These are phyloP conservation scores for Viola odorata DNA, from an alignment of 345 rosid genomes.

Conservation along the genomic window DNA sequence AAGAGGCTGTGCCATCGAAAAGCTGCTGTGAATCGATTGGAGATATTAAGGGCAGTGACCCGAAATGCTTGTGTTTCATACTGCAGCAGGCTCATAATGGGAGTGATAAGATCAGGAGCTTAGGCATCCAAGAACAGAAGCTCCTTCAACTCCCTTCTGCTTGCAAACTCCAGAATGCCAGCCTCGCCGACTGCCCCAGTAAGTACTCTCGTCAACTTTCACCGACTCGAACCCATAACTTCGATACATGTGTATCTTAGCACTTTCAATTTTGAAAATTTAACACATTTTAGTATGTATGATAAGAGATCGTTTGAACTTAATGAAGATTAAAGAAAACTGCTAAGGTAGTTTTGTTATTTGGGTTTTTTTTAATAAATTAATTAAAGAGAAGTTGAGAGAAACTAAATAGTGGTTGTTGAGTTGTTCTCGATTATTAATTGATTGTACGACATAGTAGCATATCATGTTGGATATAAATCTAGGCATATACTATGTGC, in stretches of 20 bases:
- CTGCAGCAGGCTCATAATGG: constrained; percentile 61
- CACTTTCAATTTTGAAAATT: not conserved
- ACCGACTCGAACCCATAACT: not conserved
- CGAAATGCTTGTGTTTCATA: constrained; percentile 72
- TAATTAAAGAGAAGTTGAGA: too few relatives aligned
- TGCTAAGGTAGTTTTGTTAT: too few relatives aligned
- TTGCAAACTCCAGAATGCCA: constrained; percentile 66
- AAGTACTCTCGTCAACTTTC: constrained; percentile 9
- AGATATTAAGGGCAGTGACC: constrained; percentile 46
- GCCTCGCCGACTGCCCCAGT: constrained; percentile 65
- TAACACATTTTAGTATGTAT: too few relatives aligned
- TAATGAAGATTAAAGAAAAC: too few relatives aligned
- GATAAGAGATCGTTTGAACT: too few relatives aligned
- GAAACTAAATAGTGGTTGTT: too few relatives aligned
- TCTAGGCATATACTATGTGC: too few relatives aligned
- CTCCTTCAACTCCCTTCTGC: constrained; percentile 76
- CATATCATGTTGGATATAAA: too few relatives aligned
- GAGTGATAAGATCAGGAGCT: constrained; percentile 37
- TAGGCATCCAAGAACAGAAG: constrained; percentile 60
- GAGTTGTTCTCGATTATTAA: too few relatives aligned
- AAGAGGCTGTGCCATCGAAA: constrained; percentile 40
- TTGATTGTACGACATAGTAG: too few relatives aligned
- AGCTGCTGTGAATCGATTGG: constrained; percentile 61
- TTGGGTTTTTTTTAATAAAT: too few relatives aligned
- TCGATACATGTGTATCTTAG: not conserved